Evolutionary conservation across 2,329 filamentous ascomycete genomes (phyloP).

Genomic region (Coleophoma crateriformis): DNA sequence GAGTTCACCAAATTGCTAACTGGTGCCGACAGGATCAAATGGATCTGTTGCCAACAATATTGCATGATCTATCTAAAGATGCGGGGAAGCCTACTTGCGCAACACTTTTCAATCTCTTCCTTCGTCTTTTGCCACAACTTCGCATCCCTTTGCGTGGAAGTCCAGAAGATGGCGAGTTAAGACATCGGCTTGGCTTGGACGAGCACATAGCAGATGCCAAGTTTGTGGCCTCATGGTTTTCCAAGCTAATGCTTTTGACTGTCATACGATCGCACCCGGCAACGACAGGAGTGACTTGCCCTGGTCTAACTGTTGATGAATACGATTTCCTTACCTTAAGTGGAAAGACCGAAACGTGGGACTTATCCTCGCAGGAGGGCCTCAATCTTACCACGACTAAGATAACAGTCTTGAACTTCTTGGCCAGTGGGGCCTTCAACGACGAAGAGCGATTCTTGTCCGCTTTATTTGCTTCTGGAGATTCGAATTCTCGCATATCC

Average conservation of each 20-base stretch:
- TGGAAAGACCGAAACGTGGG: slow-evolving; percentile 65
- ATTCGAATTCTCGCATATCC: slow-evolving; percentile 73
- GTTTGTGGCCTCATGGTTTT: slow-evolving; percentile 71
- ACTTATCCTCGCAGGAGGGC: slow-evolving; percentile 51
- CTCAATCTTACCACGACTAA: slow-evolving; percentile 67
- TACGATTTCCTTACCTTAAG: slow-evolving; percentile 63
- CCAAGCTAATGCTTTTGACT: slow-evolving; percentile 69
- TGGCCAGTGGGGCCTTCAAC: slow-evolving; percentile 80
- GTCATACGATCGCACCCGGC: slow-evolving; percentile 31
- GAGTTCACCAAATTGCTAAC: background rate
- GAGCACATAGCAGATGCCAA: slow-evolving; percentile 58
- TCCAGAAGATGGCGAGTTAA: slow-evolving; percentile 68
- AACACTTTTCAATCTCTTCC: slow-evolving; percentile 74
- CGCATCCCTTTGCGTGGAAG: slow-evolving; percentile 71
- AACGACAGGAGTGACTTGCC: slow-evolving; percentile 26
- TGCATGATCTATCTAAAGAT: slow-evolving; percentile 60
- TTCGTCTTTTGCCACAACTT: slow-evolving; percentile 69
- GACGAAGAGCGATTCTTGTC: slow-evolving; percentile 81
- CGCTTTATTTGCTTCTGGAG: slow-evolving; percentile 76
- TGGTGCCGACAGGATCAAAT: slow-evolving; percentile 51
- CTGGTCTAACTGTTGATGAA: slow-evolving; percentile 61
- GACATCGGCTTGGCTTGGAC: slow-evolving; percentile 59
- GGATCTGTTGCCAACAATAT: slow-evolving; percentile 64
- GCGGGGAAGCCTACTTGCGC: slow-evolving; percentile 48
- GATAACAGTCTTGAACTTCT: slow-evolving; percentile 60